Percentiles rank a stretch among this genome's conserved stretches.
Conservation (phyloP, 257 asterid genomes). For the Coffea canephora region DNA sequence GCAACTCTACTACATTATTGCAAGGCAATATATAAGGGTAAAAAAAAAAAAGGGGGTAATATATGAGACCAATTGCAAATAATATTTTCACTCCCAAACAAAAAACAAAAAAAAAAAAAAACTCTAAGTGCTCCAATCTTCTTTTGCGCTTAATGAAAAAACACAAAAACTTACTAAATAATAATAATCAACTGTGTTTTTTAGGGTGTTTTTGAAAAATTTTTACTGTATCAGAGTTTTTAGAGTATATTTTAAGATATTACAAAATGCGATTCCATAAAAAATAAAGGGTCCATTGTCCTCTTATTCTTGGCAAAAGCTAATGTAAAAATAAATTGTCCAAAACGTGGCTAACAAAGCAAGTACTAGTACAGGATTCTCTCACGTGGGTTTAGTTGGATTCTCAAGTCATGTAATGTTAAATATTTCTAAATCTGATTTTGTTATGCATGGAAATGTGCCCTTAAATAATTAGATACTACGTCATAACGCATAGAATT, state of each 20-base stretch:
- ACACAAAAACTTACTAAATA: neutral
- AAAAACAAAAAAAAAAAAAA: too few species aligned
- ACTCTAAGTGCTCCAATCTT: too few species aligned
- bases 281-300: too few species aligned
- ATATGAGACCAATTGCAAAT: neutral
- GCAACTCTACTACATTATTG: neutral
- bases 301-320: too few species aligned
- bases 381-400: slow-evolving; percentile 1
- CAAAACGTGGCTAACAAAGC: neutral
- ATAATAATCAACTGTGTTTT: too few species aligned
- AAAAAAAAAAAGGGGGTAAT: too few species aligned
- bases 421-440: neutral
- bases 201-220: too few species aligned
- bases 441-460: neutral
- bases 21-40: neutral
- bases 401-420: neutral
- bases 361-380: neutral
- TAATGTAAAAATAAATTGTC: neutral
- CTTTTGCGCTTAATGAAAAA: too few species aligned
- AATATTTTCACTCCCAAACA: too few species aligned
- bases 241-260: too few species aligned
- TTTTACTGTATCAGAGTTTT: too few species aligned
- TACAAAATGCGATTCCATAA: neutral
- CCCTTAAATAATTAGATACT: neutral
- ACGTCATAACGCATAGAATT: too few species aligned